Evolutionary conservation across 805 yeast genomes (phyloP), one percentile per base, ranked within the genome.

Genomic region (Schizosaccharomyces lindneri): DNA sequence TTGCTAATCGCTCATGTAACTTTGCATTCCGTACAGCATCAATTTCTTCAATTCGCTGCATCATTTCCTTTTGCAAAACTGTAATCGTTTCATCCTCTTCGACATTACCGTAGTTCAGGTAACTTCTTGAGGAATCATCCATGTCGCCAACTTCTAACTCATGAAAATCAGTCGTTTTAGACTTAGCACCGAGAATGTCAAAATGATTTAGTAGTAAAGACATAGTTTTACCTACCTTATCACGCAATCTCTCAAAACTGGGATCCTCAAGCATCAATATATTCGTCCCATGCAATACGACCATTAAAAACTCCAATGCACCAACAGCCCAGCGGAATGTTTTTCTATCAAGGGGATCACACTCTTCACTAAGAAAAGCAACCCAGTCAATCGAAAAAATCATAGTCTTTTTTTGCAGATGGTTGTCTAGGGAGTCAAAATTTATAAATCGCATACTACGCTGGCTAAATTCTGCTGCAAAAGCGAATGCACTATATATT

Each of bases 181-280:
- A 85, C 67, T 97, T 78, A 0, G 97, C 97, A 60, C 97, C 97
- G 96, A 90, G 90, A 61, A 93, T 88, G 72, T 93, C 98, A 68
- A 93, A 93, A 72, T 93, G 97, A 0, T 96, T 87, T 65, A 93
- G 89, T 63, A 93, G 75, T 61, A 93, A 74, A 1, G 97, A 82
- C 88, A 93, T 87, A 72, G 97, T 88, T 0, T 95, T 85, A 0
- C 97, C 94, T 55, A 93, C 95, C 68, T 87, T 87, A 60, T 80
- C 77, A 66, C 88, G 82, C 65, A 93, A 73, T 48, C 76, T 72
- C 63, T 78, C 73, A 68, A 90, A 93, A 67, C 86, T 89, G 29
- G 80, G 85, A 64, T 86, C 86, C 63, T 80, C 81, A 62, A 93
- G 74, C 0, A 89, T 84, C 61, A 90, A 73, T 51, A 93, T 88